phyloP scores from a whole-genome alignment of 805 yeast species.

The Candida sithepensis region DNA sequence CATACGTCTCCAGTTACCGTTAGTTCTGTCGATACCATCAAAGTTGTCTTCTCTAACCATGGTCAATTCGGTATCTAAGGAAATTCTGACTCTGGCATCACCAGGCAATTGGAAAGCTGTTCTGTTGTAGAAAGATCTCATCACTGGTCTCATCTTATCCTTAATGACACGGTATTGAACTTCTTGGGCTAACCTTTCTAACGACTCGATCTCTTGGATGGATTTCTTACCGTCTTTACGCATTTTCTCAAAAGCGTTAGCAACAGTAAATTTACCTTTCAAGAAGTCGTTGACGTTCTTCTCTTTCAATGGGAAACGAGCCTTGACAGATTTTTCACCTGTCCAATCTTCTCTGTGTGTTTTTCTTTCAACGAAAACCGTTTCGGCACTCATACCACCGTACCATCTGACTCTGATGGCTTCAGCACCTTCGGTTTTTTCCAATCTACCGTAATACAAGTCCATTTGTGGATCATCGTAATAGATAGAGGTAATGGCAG shows the following conservation, averaged over 20 bases:
- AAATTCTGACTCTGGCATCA: slow-evolving; percentile 97
- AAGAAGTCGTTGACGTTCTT: slow-evolving; percentile 82
- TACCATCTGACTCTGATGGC: slow-evolving; percentile 98
- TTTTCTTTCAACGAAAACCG: slow-evolving; percentile 92
- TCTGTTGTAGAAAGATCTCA: slow-evolving; percentile 94
- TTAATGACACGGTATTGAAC: slow-evolving; percentile 87
- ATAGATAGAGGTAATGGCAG: slow-evolving; percentile 95
- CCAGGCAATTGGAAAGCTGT: slow-evolving; percentile 99
- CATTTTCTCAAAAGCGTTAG: slow-evolving; percentile 87
- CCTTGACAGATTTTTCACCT: slow-evolving; percentile 98
- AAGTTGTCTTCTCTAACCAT: slow-evolving; percentile 98
- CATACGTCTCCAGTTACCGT: slow-evolving; percentile 96
- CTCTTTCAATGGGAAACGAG: slow-evolving; percentile 90
- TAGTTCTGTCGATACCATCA: slow-evolving; percentile 87
- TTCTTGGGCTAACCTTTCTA: slow-evolving; percentile 90
- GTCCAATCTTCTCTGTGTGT: slow-evolving; percentile 99
- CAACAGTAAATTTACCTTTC: slow-evolving; percentile 79
- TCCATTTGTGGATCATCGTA: slow-evolving; percentile 89
- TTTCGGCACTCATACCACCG: slow-evolving; percentile 94
- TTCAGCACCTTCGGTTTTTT: slow-evolving; percentile 98
- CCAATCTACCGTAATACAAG: slow-evolving; percentile 87
- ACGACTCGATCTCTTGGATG: slow-evolving; percentile 79
- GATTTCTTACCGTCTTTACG: slow-evolving; percentile 90
- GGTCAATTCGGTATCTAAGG: slow-evolving; percentile 93
- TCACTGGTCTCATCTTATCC: slow-evolving; percentile 85